Conservation (phyloP, 345 rosid species). For the Populus nigra region DNA sequence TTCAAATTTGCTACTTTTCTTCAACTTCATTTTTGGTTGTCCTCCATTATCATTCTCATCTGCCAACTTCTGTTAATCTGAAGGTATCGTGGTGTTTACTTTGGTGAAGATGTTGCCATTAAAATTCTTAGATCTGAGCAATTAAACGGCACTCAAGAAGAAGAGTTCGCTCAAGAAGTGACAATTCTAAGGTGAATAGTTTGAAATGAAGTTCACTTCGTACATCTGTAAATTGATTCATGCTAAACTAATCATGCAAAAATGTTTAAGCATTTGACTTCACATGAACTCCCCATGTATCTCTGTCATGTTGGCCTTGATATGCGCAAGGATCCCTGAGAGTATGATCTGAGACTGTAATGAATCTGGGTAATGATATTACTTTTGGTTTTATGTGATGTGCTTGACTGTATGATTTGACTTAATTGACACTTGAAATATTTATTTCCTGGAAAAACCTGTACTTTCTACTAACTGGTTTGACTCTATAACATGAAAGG, state of each 20-base stretch:
- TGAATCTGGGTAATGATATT: not conserved
- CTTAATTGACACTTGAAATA: not conserved
- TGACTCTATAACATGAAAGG: not conserved
- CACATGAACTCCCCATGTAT: not conserved
- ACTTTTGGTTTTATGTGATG: not conserved
- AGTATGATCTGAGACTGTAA: not conserved
- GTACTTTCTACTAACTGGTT: not conserved
- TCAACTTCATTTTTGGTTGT: not conserved
- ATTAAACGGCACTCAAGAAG: slow-evolving; percentile 46
- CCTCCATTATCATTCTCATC: slow-evolving; percentile 4
- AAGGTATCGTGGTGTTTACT: slow-evolving; percentile 61
- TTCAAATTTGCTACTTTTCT: slow-evolving; percentile 14
- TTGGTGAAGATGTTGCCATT: slow-evolving; percentile 71
- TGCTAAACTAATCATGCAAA: not conserved
- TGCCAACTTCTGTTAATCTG: slow-evolving; percentile 13
- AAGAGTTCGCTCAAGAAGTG: slow-evolving; percentile 69
- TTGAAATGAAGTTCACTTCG: not conserved
- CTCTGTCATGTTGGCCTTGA: not conserved
- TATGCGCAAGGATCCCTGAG: not conserved
- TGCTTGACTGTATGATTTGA: not conserved
- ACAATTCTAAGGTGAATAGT: slow-evolving; percentile 55
- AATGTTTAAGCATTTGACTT: not conserved
- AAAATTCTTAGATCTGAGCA: slow-evolving; percentile 65
- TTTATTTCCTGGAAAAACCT: not conserved
- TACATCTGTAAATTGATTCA: not conserved